Conservation (phyloP, 257 asterid genomes). For the Cruciata laevipes region DNA sequence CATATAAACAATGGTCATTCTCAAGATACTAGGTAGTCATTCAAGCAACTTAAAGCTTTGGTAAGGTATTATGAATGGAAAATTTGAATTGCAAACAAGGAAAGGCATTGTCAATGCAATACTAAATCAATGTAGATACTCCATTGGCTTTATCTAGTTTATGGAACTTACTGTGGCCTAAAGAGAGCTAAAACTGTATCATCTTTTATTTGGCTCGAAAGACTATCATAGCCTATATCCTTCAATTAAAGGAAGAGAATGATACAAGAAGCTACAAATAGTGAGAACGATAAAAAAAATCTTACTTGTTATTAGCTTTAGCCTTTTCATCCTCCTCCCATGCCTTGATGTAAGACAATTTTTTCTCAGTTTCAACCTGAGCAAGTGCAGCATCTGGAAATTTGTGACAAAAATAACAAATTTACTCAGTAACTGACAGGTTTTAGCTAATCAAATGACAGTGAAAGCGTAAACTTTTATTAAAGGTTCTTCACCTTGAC, state of each 20-base stretch:
- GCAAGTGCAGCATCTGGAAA: conserved; percentile 70
- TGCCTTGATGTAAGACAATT: conserved; percentile 56
- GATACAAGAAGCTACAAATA: neutral
- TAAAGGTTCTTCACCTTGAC: neutral
- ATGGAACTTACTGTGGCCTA: neutral
- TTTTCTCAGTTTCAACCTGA: conserved; percentile 57
- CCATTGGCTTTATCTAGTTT: neutral
- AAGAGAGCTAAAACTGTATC: neutral
- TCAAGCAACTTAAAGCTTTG: neutral
- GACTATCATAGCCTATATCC: neutral
- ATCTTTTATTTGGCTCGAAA: neutral
- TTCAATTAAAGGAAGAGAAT: neutral
- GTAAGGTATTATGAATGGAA: neutral
- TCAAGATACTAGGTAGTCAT: neutral
- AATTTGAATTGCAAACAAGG: neutral
- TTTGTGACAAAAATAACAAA: conserved; percentile 6
- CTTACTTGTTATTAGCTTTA: conserved; percentile 77
- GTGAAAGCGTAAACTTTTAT: neutral
- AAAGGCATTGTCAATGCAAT: neutral
- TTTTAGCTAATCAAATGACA: neutral
- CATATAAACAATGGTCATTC: neutral
- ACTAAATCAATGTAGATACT: no score
- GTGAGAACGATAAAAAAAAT: neutral
- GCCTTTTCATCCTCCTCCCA: conserved; percentile 79
- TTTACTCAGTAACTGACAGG: neutral